Conservation (phyloP, 1,284 basidiomycete genomes). For the Naganishia cerealis region DNA sequence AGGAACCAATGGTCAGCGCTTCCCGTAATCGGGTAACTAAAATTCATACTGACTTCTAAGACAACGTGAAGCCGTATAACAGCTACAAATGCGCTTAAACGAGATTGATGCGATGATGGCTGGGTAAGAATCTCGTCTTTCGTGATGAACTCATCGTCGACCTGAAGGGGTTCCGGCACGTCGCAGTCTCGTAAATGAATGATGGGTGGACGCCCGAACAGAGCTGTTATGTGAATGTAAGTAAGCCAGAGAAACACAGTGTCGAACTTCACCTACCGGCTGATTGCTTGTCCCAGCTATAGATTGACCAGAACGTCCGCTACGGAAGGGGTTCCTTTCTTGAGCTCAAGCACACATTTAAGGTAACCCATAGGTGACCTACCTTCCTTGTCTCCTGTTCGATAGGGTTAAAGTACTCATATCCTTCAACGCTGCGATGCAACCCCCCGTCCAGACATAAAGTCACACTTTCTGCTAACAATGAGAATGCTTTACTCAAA, state of each 20-base stretch:
- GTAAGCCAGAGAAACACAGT: slow-evolving; percentile 56
- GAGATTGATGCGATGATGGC: slow-evolving; percentile 67
- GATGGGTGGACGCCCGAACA: slow-evolving; percentile 82
- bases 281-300: slow-evolving; percentile 84
- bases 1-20: neutral
- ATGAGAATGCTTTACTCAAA: slow-evolving; percentile 77
- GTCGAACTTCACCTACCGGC: slow-evolving; percentile 38
- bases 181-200: slow-evolving; percentile 82
- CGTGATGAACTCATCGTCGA: slow-evolving; percentile 85
- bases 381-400: slow-evolving; percentile 79
- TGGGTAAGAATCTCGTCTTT: slow-evolving; percentile 68
- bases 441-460: slow-evolving; percentile 78
- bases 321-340: slow-evolving; percentile 23
- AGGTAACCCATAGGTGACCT: slow-evolving; percentile 21
- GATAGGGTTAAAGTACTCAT: slow-evolving; percentile 80
- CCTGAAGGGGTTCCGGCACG: slow-evolving; percentile 72
- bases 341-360: neutral
- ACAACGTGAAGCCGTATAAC: slow-evolving; percentile 75
- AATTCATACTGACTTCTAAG: slow-evolving; percentile 60
- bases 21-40: neutral
- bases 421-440: slow-evolving; percentile 80
- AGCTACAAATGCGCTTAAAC: slow-evolving; percentile 75
- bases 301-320: slow-evolving; percentile 89
- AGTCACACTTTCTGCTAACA: slow-evolving; percentile 78
- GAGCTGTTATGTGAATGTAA: slow-evolving; percentile 73